Evolutionary conservation across 2,329 filamentous ascomycete genomes (phyloP).

Genomic region (Fusarium albosuccineum): DNA sequence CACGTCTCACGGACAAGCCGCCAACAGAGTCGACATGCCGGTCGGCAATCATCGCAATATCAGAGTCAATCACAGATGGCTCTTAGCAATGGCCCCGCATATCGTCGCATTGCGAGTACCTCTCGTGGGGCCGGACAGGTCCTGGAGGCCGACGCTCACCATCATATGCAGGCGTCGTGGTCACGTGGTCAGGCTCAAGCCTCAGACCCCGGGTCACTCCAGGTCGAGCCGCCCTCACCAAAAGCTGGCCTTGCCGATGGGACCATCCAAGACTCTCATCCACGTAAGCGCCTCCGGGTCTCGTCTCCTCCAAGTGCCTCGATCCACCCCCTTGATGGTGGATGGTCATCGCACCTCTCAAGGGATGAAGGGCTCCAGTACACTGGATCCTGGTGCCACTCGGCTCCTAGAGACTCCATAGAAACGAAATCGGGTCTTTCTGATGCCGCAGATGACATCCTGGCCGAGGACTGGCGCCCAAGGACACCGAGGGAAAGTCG

Average conservation of each 20-base stretch:
- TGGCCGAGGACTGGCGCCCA: slow-evolving; percentile 27
- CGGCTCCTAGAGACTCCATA: not conserved
- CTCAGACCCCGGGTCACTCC: slow-evolving; percentile 1
- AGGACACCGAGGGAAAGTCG: slow-evolving; percentile 32
- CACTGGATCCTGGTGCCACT: slow-evolving; percentile 40
- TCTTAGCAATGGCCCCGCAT: not conserved
- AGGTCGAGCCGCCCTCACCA: not conserved
- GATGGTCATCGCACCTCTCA: not conserved
- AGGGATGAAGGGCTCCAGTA: slow-evolving; percentile 22
- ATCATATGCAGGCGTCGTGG: not conserved
- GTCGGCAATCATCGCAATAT: not conserved
- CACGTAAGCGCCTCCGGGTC: slow-evolving; percentile 20
- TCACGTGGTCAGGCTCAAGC: slow-evolving; percentile 18
- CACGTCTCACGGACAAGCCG: slow-evolving; percentile 7
- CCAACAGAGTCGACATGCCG: not conserved
- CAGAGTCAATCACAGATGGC: not conserved
- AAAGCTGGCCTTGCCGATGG: slow-evolving; percentile 1
- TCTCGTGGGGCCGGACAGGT: slow-evolving; percentile 9
- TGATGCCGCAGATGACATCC: slow-evolving; percentile 2
- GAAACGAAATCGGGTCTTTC: slow-evolving; percentile 1
- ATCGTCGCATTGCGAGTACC: not conserved
- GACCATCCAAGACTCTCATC: not conserved
- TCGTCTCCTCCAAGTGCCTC: not conserved
- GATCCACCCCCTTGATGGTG: not conserved
- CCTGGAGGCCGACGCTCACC: slow-evolving; percentile 6